Evolutionary conservation across 2,329 filamentous ascomycete genomes (phyloP), one percentile per base, ranked within the genome.

Genomic region (Ophiostoma quercus): DNA sequence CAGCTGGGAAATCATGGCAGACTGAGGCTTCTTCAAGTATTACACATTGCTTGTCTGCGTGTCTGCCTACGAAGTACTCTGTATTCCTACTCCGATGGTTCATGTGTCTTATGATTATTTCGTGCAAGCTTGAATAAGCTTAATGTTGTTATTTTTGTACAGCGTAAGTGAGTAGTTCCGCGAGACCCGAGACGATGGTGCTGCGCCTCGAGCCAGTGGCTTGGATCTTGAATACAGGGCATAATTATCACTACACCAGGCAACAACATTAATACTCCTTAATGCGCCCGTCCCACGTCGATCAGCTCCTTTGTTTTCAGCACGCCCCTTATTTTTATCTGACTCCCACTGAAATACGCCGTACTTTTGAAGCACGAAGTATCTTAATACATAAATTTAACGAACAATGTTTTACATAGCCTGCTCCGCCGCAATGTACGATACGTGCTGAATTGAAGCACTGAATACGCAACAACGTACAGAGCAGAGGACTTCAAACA

Each of bases 131-230:
- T 25, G 0, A 60, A 29, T 60, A 29, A 60, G 25, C 54, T 60
- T 29, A 6, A 62, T 62, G 57, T 62, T 19, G 11, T 12, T 62
- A 62, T 29, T 32, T 32, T 62, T 14, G 57, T 29, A 29, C 25
- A 29, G 25, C 25, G 25, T 29, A 29, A 29, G 25, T 29, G 25
- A 29, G 25, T n/a, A 2, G 11, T 62, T 62, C 57, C 57, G 57
- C 57, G 57, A 29, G 14, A 62, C 12, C 57, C 57, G 57, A 62
- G 22, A 32, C 7, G 12, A 60, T 12, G 54, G 25, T n/a, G 12
- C 57, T 62, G 57, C 57, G 57, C 57, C 57, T 62, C 57, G 25
- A 62, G 12, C 25, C 51, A 57, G 25, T 62, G 57, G 57, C 25
- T 34, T 29, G 11, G 51, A 32, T 16, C 7, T 32, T 25, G 22